Conservation (phyloP, 1,139 yeast genomes). For the Yamadazyma epiphylla region DNA sequence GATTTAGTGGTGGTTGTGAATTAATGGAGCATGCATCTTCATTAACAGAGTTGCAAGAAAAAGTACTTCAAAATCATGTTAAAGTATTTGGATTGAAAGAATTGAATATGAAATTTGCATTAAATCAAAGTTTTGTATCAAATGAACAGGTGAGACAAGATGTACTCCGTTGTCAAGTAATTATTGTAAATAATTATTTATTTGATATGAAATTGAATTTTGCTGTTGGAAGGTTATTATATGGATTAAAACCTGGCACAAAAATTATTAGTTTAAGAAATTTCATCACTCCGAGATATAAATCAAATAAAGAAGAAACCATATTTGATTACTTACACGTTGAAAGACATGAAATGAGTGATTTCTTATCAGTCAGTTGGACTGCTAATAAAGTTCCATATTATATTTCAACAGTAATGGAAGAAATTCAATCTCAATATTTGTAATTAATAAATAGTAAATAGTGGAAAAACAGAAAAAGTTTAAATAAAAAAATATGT, state of each 20-base stretch:
- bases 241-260: slow-evolving; percentile 67
- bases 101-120: slow-evolving; percentile 54
- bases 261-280: slow-evolving; percentile 77
- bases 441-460: slow-evolving; percentile 6
- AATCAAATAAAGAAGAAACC: slow-evolving; percentile 53
- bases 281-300: slow-evolving; percentile 58
- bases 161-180: slow-evolving; percentile 63
- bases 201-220: slow-evolving; percentile 72
- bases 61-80: slow-evolving; percentile 56
- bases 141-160: slow-evolving; percentile 52
- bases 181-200: slow-evolving; percentile 77
- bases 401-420: slow-evolving; percentile 70
- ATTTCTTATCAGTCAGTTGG: slow-evolving; percentile 79
- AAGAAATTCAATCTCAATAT: slow-evolving; percentile 27
- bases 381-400: slow-evolving; percentile 82
- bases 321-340: slow-evolving; percentile 62
- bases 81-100: slow-evolving; percentile 59
- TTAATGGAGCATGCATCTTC: slow-evolving; percentile 79
- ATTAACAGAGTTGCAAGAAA: slow-evolving; percentile 58
- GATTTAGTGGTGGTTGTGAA: slow-evolving; percentile 80
- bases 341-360: slow-evolving; percentile 60
- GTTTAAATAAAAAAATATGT: slow-evolving; percentile 2
- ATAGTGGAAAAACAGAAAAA: not conserved
- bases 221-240: slow-evolving; percentile 61
- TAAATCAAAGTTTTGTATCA: slow-evolving; percentile 68